Conservation (phyloP, 805 yeast genomes). For the Saccharomycopsis capsularis region DNA sequence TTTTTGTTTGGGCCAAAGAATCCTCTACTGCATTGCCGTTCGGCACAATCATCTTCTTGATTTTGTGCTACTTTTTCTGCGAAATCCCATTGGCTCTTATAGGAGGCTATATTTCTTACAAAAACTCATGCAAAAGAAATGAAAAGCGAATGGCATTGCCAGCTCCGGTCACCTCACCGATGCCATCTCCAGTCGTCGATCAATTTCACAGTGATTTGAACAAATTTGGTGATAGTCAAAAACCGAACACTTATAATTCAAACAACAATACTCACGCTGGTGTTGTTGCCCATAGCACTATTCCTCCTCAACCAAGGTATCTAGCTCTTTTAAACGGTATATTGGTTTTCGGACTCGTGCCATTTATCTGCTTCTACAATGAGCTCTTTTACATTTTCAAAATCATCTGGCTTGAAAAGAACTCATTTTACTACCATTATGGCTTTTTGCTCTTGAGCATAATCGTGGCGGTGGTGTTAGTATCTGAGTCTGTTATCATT, state of each 20-base stretch:
- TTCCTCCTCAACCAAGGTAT: neutral
- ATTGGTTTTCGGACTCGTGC: conserved; percentile 59
- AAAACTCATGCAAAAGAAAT: conserved; percentile 11
- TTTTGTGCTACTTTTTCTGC: conserved; percentile 54
- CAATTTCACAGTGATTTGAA: neutral
- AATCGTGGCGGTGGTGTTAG: conserved; percentile 50
- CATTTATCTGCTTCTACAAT: conserved; percentile 75
- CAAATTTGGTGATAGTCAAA: neutral
- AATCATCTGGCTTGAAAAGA: conserved; percentile 73
- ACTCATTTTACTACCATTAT: conserved; percentile 72
- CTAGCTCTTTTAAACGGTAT: conserved; percentile 25
- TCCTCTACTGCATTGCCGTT: conserved; percentile 75
- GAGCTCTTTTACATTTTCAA: conserved; percentile 68
- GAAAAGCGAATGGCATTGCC: conserved; percentile 20
- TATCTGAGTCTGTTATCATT: conserved; percentile 65
- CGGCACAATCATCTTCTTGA: conserved; percentile 56
- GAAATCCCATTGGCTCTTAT: conserved; percentile 68
- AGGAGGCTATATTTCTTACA: conserved; percentile 58
- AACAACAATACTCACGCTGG: neutral
- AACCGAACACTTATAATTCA: neutral
- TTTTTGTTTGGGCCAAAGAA: conserved; percentile 68
- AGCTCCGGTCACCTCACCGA: conserved; percentile 29
- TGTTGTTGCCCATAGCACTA: neutral
- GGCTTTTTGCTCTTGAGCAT: conserved; percentile 67
- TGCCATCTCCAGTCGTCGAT: conserved; percentile 17